phyloP scores from a whole-genome alignment of 2,329 filamentous ascomycete genomes.

The Alternaria triticimaculans region DNA sequence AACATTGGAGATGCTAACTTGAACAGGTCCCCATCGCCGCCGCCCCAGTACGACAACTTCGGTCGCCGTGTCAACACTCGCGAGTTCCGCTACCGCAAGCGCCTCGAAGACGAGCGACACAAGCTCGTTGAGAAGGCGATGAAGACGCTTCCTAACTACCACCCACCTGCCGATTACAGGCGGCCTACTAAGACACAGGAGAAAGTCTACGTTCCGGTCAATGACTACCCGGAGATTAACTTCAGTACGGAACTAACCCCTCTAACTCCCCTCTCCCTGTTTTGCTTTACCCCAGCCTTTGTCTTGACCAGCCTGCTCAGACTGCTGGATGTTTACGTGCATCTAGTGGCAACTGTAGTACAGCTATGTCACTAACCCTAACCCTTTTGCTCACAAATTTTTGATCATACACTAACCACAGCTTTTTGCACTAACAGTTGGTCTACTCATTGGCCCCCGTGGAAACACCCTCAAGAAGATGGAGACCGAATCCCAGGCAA shows the following conservation, averaged over 20 bases:
- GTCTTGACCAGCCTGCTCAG: slow-evolving; percentile 54
- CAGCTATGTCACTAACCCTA: slow-evolving; percentile 52
- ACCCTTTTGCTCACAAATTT: slow-evolving; percentile 38
- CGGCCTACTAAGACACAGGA: slow-evolving; percentile 99
- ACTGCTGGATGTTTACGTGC: slow-evolving; percentile 35
- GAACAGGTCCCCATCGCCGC: slow-evolving; percentile 85
- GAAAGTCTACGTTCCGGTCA: slow-evolving; percentile 99
- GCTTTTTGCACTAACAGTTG: slow-evolving; percentile 89
- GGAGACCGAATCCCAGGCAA: slow-evolving; percentile 95
- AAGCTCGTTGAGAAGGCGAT: slow-evolving; percentile 99
- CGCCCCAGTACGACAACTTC: slow-evolving; percentile 98
- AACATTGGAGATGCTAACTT: slow-evolving; percentile 14
- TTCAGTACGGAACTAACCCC: slow-evolving; percentile 99
- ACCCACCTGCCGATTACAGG: slow-evolving; percentile 97
- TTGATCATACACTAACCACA: slow-evolving; percentile 81
- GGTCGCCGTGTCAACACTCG: slow-evolving; percentile 99
- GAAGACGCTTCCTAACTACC: slow-evolving; percentile 99
- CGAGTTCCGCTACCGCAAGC: slow-evolving; percentile 98
- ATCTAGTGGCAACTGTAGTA: slow-evolving; percentile 45
- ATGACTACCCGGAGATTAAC: slow-evolving; percentile 99
- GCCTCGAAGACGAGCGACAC: slow-evolving; percentile 97
- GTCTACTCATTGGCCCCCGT: slow-evolving; percentile 99
- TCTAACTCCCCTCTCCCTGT: slow-evolving; percentile 58
- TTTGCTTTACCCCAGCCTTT: slow-evolving; percentile 54
- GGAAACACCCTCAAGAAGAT: slow-evolving; percentile 99